Evolutionary conservation across 2,329 filamentous ascomycete species (phyloP), one percentile per base, ranked within the genome.

Genomic region (Gyromitra esculenta): DNA sequence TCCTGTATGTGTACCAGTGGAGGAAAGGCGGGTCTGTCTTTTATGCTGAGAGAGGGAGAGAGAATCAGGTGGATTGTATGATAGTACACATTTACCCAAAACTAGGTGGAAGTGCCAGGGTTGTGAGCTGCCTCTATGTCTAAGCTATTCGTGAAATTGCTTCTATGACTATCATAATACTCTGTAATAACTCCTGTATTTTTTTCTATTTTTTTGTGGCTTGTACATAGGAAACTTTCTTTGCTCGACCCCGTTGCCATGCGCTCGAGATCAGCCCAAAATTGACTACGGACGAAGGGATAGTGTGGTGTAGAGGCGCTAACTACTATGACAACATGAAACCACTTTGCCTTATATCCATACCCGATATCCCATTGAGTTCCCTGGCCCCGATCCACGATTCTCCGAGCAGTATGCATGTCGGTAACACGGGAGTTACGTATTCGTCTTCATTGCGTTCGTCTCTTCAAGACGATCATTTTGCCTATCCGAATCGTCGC

Each of bases 91-190:
- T 25, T 56, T 41, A 21, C 64, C 31, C 25, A 73, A 60, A 65
- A 73, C 62, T 48, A 35, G 41, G 15, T 73, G 63, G 63, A 64
- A 50, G 39, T 73, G 70, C 21, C 41, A 43, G 37, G 18, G 13
- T 15, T 68, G 60, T 68, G 39, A 57, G 15, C 6, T 37, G 21
- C 50, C 35, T 31, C 21, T 67, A 31, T 73, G 70, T 48, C 62
- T 73, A 15, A 50, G 48, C 25, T 45, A 2, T 15, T 64, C 60
- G 41, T 7, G 39, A 63, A 68, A 67, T 56, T 56, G 15, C 31
- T 66, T 66, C 13, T 66, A 54, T 43, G 43, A 25, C 25, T 25
- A 25, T 25, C 25, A 25, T 25, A 25, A 2, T 48, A 15, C 43
- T 48, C n/a, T 48, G n/a, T 48, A 48, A 15, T n/a, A 48, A 48